These are phyloP conservation scores for Vigna mungo DNA, from an alignment of 306 rosid genomes.

Conservation along the genomic window DNA sequence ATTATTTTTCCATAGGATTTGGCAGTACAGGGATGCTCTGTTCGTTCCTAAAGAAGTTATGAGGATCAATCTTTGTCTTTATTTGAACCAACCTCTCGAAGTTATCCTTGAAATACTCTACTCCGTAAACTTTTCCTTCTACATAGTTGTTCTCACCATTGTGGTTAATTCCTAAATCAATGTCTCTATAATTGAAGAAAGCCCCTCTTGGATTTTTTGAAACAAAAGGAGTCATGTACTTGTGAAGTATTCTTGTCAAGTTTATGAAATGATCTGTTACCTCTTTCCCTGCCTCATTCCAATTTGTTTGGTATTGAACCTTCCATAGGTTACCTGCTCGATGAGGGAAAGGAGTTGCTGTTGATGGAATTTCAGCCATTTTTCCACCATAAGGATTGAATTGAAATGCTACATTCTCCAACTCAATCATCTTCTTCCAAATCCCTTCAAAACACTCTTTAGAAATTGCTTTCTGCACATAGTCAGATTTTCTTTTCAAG, in stretches of 20 bases:
- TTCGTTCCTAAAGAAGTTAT: conserved; percentile 70
- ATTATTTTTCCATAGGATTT: not conserved
- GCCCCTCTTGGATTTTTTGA: conserved; percentile 73
- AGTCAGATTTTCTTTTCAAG: conserved; percentile 77
- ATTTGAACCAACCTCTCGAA: conserved; percentile 69
- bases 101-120: conserved; percentile 68
- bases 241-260: conserved; percentile 56
- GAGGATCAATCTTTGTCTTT: conserved; percentile 71
- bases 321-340: conserved; percentile 71
- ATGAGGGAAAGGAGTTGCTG: conserved; percentile 68
- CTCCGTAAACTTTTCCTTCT: conserved; percentile 67
- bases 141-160: conserved; percentile 55
- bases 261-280: conserved; percentile 47
- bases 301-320: conserved; percentile 70
- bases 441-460: conserved; percentile 60
- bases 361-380: conserved; percentile 69
- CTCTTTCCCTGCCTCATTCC: conserved; percentile 59
- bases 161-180: conserved; percentile 74
- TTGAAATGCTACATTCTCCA: conserved; percentile 51
- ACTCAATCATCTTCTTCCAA: conserved; percentile 73
- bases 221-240: conserved; percentile 72
- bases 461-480: conserved; percentile 59
- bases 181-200: conserved; percentile 71
- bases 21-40: conserved; percentile 70
- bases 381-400: conserved; percentile 77